These are phyloP conservation scores for Penicillium sp. DNA, from an alignment of 2,329 filamentous ascomycete species.

Conservation along the genomic window DNA sequence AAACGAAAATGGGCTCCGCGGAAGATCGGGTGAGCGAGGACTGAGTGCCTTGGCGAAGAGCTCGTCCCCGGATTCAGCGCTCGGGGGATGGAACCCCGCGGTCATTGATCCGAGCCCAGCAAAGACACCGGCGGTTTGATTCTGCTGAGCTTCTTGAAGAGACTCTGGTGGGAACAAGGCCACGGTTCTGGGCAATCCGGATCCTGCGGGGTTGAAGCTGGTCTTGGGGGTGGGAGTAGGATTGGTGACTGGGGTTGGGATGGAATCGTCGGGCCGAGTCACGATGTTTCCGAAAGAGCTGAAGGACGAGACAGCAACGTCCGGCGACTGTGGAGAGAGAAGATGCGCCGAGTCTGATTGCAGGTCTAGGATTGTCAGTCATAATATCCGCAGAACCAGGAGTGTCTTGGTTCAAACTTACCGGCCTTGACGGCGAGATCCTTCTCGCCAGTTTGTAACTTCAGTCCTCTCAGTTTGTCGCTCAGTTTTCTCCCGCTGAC, in stretches of 20 bases:
- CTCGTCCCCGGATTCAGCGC: conserved; percentile 62
- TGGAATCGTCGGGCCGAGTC: conserved; percentile 3
- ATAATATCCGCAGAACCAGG: conserved; percentile 12
- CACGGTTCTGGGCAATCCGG: conserved; percentile 25
- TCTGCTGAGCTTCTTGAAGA: conserved; percentile 33
- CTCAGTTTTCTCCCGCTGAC: conserved; percentile 61
- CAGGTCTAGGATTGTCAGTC: conserved; percentile 10
- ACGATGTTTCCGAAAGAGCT: conserved; percentile 50
- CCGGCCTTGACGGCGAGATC: conserved; percentile 55
- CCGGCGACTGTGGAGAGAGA: conserved; percentile 57
- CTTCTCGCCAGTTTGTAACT: conserved; percentile 65
- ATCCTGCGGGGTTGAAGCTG: conserved; percentile 3
- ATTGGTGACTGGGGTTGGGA: conserved; percentile 18
- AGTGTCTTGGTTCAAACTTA: conserved; percentile 32
- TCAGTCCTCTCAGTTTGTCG: conserved; percentile 74
- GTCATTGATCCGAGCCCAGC: conserved; percentile 10
- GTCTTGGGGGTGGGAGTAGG: conserved; percentile 22
- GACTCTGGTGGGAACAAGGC: conserved; percentile 29
- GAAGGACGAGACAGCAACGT: conserved; percentile 59
- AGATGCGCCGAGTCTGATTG: conserved; percentile 36
- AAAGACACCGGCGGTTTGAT: conserved; percentile 17
- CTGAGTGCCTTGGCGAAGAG: conserved; percentile 84
- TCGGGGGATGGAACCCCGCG: conserved; percentile 26
- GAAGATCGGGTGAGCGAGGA: conserved; percentile 78
- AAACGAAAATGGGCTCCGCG: conserved; percentile 72